These are phyloP conservation scores for Aspergillus novoparasiticus DNA, from an alignment of 2,329 filamentous ascomycete species.

Conservation along the genomic window DNA sequence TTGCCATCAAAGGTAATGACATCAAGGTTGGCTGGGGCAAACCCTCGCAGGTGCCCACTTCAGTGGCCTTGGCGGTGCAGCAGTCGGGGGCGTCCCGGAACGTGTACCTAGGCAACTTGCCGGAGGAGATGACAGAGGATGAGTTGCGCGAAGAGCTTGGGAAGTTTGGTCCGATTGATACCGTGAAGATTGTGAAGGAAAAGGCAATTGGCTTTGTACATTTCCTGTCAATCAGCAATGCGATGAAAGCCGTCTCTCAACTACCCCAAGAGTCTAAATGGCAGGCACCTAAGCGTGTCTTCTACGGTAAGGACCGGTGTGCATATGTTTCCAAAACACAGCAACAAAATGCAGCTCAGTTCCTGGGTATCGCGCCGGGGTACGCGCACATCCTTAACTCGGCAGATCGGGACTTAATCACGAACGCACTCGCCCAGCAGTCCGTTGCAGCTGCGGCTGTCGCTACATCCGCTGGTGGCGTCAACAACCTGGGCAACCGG, in stretches of 20 bases:
- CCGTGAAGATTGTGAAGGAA: conserved; percentile 95
- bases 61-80: conserved; percentile 94
- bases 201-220: conserved; percentile 98
- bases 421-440: conserved; percentile 92
- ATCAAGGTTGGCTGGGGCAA: conserved; percentile 99
- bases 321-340: conserved; percentile 99
- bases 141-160: conserved; percentile 92
- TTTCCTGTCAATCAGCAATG: conserved; percentile 95
- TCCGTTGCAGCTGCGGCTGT: conserved; percentile 96
- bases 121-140: conserved; percentile 87
- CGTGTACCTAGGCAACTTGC: conserved; percentile 91
- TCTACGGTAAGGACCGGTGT: conserved; percentile 98
- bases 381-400: conserved; percentile 96
- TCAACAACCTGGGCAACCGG: conserved; percentile 95
- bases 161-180: conserved; percentile 96
- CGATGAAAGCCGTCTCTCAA: conserved; percentile 96
- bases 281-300: conserved; percentile 92
- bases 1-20: conserved; percentile 97
- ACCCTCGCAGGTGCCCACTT: conserved; percentile 95
- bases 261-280: conserved; percentile 95
- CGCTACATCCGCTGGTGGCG: conserved; percentile 91
- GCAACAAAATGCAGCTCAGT: conserved; percentile 98
- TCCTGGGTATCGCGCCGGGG: conserved; percentile 92
- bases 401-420: conserved; percentile 94
- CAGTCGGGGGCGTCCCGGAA: conserved; percentile 96